phyloP scores from a whole-genome alignment of 164 flowering plant genomes.

The Umbellularia californica region DNA sequence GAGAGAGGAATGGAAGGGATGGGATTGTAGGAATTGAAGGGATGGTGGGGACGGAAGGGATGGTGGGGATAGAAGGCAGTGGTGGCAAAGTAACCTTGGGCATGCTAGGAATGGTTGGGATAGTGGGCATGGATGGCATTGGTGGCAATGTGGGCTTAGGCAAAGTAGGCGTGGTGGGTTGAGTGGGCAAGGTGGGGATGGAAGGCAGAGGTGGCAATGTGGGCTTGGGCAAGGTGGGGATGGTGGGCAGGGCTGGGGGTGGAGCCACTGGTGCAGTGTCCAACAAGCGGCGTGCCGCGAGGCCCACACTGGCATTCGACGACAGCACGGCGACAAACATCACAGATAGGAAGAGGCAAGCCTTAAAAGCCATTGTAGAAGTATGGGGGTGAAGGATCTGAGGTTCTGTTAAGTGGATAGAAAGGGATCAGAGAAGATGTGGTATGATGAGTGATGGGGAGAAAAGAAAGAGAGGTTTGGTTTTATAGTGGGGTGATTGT shows the following conservation, averaged over 20 bases:
- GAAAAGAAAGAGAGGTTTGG: neutral
- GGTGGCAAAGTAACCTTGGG: neutral
- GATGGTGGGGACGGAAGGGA: neutral
- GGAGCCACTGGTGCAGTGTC: neutral
- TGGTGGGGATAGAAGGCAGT: neutral
- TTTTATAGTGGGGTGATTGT: neutral
- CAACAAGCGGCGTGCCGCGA: constrained; percentile 1
- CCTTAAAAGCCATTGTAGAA: neutral
- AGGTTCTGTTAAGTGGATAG: neutral
- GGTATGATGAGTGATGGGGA: neutral
- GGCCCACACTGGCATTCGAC: neutral
- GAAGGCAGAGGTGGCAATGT: neutral
- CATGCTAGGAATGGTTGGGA: neutral
- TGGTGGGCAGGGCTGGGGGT: neutral
- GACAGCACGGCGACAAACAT: neutral
- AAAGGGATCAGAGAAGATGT: neutral
- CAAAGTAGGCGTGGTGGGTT: neutral
- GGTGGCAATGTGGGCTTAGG: neutral
- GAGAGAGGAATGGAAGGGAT: neutral
- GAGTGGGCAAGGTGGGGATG: neutral
- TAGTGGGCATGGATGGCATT: neutral
- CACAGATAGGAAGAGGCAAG: neutral
- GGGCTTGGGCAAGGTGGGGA: neutral
- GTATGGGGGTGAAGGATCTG: neutral
- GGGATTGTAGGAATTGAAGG: neutral